A percentile compares a stretch with the other conserved stretches of the same genome.
These are phyloP conservation scores for Meredithiella fracta DNA, from an alignment of 2,329 filamentous ascomycete species.

Conservation along the genomic window DNA sequence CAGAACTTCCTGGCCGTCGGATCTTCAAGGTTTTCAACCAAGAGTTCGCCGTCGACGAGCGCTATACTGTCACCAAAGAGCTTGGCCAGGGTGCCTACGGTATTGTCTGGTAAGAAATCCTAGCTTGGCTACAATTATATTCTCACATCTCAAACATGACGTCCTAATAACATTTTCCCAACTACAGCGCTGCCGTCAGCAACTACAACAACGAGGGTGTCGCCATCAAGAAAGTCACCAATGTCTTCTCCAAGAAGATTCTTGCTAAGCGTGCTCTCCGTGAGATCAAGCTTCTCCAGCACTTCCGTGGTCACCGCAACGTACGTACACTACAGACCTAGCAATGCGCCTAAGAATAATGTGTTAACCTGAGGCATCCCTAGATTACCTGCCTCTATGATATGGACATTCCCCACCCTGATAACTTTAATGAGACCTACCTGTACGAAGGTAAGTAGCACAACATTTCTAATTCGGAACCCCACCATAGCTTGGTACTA, in stretches of 20 bases:
- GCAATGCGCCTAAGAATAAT: neutral
- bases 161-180: constrained; percentile 12
- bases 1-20: constrained; percentile 47
- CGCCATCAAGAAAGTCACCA: constrained; percentile 98
- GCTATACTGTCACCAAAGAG: constrained; percentile 98
- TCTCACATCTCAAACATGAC: too few relatives aligned
- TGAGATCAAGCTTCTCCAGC: constrained; percentile 96
- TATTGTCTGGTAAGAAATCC: constrained; percentile 68
- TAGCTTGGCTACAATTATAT: neutral
- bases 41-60: constrained; percentile 95
- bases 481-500: neutral
- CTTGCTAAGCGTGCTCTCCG: constrained; percentile 91
- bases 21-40: constrained; percentile 99
- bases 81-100: constrained; percentile 95
- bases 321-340: constrained; percentile 31
- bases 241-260: constrained; percentile 99
- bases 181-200: constrained; percentile 70
- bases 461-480: neutral
- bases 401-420: constrained; percentile 95
- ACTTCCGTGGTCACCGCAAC: constrained; percentile 83
- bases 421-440: constrained; percentile 98
- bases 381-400: constrained; percentile 98
- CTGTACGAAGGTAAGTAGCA: constrained; percentile 71
- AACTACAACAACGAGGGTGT: constrained; percentile 81
- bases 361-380: neutral